A percentile compares a stretch with the other conserved stretches of the same genome.
Evolutionary conservation across 2,329 filamentous ascomycete genomes (phyloP).

Genomic region (Raffaelea albimanens): DNA sequence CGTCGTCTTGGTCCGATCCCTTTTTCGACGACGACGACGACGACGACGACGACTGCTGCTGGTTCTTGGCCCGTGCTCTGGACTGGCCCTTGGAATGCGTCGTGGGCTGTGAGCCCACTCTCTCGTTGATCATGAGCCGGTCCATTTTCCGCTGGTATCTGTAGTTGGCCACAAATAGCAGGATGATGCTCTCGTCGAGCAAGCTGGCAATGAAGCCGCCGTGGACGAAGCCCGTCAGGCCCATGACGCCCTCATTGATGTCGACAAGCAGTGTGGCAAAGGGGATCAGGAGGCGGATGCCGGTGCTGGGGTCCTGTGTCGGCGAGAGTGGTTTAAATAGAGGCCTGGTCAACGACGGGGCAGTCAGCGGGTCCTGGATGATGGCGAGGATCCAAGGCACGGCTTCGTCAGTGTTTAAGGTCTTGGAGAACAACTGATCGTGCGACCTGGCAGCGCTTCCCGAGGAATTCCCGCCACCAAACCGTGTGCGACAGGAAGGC

Average conservation of each 20-base stretch:
- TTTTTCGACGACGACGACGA: too few relatives aligned
- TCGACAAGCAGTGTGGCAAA: conserved; percentile 8
- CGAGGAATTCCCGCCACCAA: background rate
- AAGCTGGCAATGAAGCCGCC: conserved; percentile 16
- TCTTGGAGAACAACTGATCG: conserved; percentile 7
- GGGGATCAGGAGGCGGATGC: background rate
- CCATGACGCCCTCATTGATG: conserved; percentile 13
- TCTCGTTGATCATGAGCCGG: too few relatives aligned
- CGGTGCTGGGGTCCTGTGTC: background rate
- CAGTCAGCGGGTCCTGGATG: conserved; percentile 10
- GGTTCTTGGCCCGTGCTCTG: too few relatives aligned
- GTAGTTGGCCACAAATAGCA: conserved; percentile 15
- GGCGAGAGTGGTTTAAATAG: background rate
- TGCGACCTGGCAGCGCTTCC: conserved; percentile 2
- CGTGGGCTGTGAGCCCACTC: too few relatives aligned
- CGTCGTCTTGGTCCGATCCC: too few relatives aligned
- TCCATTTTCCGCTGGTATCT: conserved; percentile 5
- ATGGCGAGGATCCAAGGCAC: conserved; percentile 17
- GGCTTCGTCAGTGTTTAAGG: conserved; percentile 8
- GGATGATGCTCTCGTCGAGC: conserved; percentile 21
- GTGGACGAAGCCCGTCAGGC: conserved; percentile 17
- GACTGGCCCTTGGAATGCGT: too few relatives aligned
- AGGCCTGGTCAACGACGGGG: too few relatives aligned
- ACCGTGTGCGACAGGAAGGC: background rate
- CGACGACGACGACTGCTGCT: background rate